A percentile compares a stretch with the other conserved stretches of the same genome.
phyloP scores from a whole-genome alignment of 805 yeast species.

The Hanseniaspora clermontiae region DNA sequence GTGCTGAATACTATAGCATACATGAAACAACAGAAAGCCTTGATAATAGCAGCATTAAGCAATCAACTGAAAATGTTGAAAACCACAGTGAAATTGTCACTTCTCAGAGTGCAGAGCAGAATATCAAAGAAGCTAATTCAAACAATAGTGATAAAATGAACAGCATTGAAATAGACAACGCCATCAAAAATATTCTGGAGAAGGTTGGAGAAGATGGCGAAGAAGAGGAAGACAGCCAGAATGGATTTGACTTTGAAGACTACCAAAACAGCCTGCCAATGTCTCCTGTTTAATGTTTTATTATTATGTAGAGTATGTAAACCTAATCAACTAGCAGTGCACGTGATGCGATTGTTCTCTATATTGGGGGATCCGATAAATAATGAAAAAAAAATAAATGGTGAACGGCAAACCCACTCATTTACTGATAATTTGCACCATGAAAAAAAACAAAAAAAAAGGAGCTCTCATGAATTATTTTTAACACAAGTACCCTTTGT shows the following conservation, averaged over 20 bases:
- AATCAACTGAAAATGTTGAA: neutral
- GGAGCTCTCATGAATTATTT: too few species aligned
- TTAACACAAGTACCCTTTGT: too few species aligned
- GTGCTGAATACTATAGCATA: neutral
- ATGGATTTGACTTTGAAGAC: slow-evolving; percentile 9
- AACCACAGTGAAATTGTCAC: too few species aligned
- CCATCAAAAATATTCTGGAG: neutral
- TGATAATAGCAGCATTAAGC: neutral
- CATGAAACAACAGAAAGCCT: neutral
- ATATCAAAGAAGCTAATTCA: neutral
- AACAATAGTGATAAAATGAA: neutral
- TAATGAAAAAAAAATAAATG: too few species aligned
- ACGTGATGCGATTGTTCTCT: too few species aligned
- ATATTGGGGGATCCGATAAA: too few species aligned
- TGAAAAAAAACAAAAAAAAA: too few species aligned
- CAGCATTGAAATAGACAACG: neutral
- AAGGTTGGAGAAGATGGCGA: neutral
- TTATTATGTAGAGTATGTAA: too few species aligned
- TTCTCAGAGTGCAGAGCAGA: too few species aligned
- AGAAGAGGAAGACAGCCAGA: neutral
- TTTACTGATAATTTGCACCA: too few species aligned
- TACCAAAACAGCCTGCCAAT: neutral
- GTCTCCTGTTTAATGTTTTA: neutral
- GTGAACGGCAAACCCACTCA: too few species aligned
- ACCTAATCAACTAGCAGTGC: too few species aligned